Percentiles rank a stretch among this genome's conserved stretches.
Evolutionary conservation across 768 basidiomycete genomes (phyloP).

Genomic region (Filobasidium floriforme): DNA sequence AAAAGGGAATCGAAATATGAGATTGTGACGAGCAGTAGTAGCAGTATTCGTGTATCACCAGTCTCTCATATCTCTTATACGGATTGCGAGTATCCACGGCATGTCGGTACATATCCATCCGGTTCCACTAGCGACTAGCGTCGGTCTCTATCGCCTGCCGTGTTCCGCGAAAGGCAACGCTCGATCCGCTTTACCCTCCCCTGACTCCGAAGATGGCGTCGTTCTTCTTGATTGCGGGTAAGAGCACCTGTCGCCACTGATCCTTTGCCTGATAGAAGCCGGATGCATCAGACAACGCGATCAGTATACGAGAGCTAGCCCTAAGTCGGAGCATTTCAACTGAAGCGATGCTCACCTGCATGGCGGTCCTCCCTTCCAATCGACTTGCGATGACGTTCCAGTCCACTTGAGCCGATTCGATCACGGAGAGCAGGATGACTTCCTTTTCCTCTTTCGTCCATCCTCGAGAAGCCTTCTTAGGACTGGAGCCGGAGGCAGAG

Average conservation of each 20-base stretch:
- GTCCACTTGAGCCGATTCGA: slow-evolving; percentile 2
- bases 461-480: neutral
- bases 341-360: neutral
- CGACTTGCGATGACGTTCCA: neutral
- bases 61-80: too few relatives aligned
- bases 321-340: neutral
- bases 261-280: neutral
- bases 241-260: slow-evolving; percentile 1
- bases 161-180: too few relatives aligned
- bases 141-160: too few relatives aligned
- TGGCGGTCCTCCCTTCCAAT: slow-evolving; percentile 5
- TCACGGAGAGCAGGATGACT: neutral
- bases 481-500: too few relatives aligned
- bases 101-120: too few relatives aligned
- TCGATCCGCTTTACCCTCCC: too few relatives aligned
- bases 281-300: neutral
- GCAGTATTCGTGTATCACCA: too few relatives aligned
- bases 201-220: too few relatives aligned
- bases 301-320: neutral
- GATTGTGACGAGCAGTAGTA: too few relatives aligned
- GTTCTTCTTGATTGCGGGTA: slow-evolving; percentile 10
- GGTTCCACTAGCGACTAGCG: too few relatives aligned
- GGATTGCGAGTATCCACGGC: too few relatives aligned
- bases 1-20: too few relatives aligned
- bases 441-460: slow-evolving; percentile 11